Evolutionary conservation across 192 early-diverging fungal genomes (phyloP), one percentile per base, ranked within the genome.

Genomic region (Phlyctochytrium bullatum): DNA sequence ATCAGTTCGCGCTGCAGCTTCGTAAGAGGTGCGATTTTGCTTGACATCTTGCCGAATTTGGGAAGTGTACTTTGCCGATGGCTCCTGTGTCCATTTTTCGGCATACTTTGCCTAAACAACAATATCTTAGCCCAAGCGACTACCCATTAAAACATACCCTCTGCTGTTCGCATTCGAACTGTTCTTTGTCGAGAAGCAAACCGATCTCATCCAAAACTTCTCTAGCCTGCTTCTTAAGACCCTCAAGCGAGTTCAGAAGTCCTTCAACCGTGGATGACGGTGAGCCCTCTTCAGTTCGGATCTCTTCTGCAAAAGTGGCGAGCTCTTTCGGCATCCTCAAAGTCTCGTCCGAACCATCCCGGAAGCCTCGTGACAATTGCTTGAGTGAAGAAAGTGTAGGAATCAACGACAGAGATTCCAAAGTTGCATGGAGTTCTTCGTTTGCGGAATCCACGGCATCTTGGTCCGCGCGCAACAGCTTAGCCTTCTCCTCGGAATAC

Each of bases 401-500:
- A 0, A 92, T 89, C 27, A 99, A 50, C 64, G 95, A 89, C 91
- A 98, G 90, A 34, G 92, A 93, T 56, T 90, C 88, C 27, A 99
- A 72, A 2, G 90, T 83, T 25, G 88, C 89, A 51, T 91, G 82
- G 17, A 96, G 71, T 67, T 99, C 95, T 28, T 80, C 86, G 72
- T 97, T 90, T 3, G 93, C 90, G 3, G 88, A 67, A 52, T 93
- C 92, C 31, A 89, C 90, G 65, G 83, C 78, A 64, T 89, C 93
- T 25, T 87, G 84, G 57, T 94, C 91, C 25, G 80, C 73, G 27
- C 97, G 88, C 3, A 97, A 82, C 34, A 99, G 66, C 78, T 95
- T 94, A 23, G 93, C 95, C 78, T 97, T 93, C 73, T 97, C 94
- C 72, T 98, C 97, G 25, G 93, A 95, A 67, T 99, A 99, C 64